Percentiles rank a stretch among this genome's conserved stretches.
These are phyloP conservation scores for Leptographium procerum DNA, from an alignment of 2,329 filamentous ascomycete genomes.

Conservation along the genomic window DNA sequence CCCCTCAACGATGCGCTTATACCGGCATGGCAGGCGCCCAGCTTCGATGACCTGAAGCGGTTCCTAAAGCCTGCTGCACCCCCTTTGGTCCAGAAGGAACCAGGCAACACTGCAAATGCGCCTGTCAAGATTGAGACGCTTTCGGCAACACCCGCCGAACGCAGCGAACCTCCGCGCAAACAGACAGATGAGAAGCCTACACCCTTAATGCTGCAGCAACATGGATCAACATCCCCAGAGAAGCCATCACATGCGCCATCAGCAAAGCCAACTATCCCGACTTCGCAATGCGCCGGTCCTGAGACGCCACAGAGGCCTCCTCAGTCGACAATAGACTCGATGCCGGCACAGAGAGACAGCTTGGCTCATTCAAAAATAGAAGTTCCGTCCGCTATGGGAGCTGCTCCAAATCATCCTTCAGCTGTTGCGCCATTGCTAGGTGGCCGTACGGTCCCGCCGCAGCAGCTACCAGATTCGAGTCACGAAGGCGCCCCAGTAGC, in stretches of 20 bases:
- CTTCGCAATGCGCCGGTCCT: too few species aligned
- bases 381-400: too few species aligned
- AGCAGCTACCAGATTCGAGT: not conserved
- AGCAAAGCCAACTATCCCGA: not conserved
- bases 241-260: not conserved
- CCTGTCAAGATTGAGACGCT: not conserved
- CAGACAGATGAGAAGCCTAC: not conserved
- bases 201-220: not conserved
- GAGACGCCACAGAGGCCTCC: not conserved
- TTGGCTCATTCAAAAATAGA: not conserved
- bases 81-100: conserved; percentile 10
- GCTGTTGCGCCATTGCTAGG: not conserved
- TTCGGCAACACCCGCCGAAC: conserved; percentile 1
- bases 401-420: not conserved
- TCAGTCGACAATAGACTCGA: not conserved
- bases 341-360: not conserved
- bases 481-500: not conserved
- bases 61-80: conserved; percentile 20
- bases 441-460: not conserved
- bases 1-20: conserved; percentile 41
- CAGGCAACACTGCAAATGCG: not conserved
- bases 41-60: conserved; percentile 31
- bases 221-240: not conserved
- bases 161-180: not conserved
- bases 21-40: conserved; percentile 34